Base-by-base conservation (phyloP, 2,329 filamentous ascomycete species). In the Teratosphaeria epicoccoides region DNA sequence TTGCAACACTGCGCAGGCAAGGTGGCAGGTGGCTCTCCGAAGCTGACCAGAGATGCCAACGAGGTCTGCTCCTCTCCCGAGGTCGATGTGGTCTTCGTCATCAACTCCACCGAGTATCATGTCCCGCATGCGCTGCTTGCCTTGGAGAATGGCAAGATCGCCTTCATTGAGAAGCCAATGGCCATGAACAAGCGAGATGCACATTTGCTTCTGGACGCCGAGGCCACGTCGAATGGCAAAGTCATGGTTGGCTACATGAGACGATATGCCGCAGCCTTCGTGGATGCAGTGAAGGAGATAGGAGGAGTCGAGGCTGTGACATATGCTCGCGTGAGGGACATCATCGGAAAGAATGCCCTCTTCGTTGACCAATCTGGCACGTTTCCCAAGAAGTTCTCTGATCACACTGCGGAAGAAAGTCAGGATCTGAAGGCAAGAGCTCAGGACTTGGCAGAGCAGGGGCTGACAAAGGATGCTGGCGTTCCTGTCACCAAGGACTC, bases 171-270 rank as follows among this genome's bases (percentile, higher is more conserved):
- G 61, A 82, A 82, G 52, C 81, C 81, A 0, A 59, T 80, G 1
- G 71, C 78, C 0, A 60, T 83, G 4, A 76, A 70, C 23, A 63
- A 76, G 20, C 69, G 67, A 2, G 73, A 75, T 46, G 66, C 74
- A 0, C 64, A 74, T 24, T 61, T 66, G 0, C 74, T 84, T 22
- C 65, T 76, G 25, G 72, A 68, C 0, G 79, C 79, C 0, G 76
- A 81, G 60, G 63, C 65, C 17, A 58, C 53, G 1, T 71, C 72
- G 0, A 62, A 66, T 2, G 58, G 63, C 4, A 70, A 63, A 25
- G 71, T 82, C 1, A 79, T 84, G 59, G 77, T 84, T 0, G 80
- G 79, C 1, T 81, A 78, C 51, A 81, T 81, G 71, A 70, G 81
- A 20, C 72, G 81, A n/a, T 82, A 82, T 58, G 80, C 81, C 0